Percentiles rank a stretch among this genome's conserved stretches.
phyloP scores from a whole-genome alignment of 306 rosid species.

The Gynostemma pentaphyllum region DNA sequence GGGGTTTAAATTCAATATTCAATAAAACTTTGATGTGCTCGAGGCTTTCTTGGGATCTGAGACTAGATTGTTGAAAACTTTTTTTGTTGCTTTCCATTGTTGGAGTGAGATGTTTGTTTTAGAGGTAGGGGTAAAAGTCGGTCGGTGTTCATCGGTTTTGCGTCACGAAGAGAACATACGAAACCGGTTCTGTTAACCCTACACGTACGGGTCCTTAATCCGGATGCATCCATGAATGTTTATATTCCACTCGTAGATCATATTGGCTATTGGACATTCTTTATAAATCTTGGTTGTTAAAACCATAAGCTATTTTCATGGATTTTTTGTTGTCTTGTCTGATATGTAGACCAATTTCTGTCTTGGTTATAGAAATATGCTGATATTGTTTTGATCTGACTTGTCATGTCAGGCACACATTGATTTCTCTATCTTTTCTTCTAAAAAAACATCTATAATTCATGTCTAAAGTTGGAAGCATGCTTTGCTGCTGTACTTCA shows the following conservation, averaged over 20 bases:
- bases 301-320: too few relatives aligned
- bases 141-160: too few relatives aligned
- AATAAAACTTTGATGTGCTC: too few relatives aligned
- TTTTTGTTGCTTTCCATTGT: too few relatives aligned
- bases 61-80: too few relatives aligned
- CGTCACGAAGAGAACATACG: too few relatives aligned
- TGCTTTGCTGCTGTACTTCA: slow-evolving; percentile 29
- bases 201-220: neutral
- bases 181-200: too few relatives aligned
- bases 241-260: neutral
- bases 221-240: neutral
- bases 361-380: neutral
- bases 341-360: neutral
- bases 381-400: slow-evolving; percentile 5
- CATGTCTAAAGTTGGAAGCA: slow-evolving; percentile 36
- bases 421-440: slow-evolving; percentile 17
- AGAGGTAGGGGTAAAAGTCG: too few relatives aligned
- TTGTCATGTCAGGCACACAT: slow-evolving; percentile 8
- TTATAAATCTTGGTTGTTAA: too few relatives aligned
- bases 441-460: slow-evolving; percentile 27
- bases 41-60: too few relatives aligned
- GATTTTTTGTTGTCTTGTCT: too few relatives aligned
- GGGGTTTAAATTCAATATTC: neutral
- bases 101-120: too few relatives aligned
- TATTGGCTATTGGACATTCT: neutral